These are phyloP conservation scores for Chamaecyparis obtusa DNA, from an alignment of 75 land plant genomes.

Conservation along the genomic window DNA sequence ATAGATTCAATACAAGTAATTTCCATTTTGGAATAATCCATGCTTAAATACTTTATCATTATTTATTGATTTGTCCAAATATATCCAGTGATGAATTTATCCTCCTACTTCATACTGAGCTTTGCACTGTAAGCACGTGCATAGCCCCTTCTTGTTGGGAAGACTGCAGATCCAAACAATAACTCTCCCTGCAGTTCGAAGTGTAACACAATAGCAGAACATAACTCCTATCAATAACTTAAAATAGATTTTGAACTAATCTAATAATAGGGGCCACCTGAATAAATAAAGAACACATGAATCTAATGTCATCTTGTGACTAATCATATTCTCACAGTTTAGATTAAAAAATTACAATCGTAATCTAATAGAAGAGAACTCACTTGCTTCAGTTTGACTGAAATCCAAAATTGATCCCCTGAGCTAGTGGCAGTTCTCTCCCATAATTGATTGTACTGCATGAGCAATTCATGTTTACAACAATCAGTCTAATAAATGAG, in stretches of 20 bases:
- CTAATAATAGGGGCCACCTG: too few relatives aligned
- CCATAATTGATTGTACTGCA: slow-evolving; percentile 88
- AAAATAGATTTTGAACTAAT: too few relatives aligned
- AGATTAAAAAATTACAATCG: neutral
- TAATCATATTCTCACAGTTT: neutral
- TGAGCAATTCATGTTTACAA: neutral
- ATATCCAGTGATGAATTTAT: neutral
- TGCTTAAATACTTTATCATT: neutral
- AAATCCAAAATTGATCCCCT: slow-evolving; percentile 78
- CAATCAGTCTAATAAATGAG: neutral
- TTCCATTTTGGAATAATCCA: neutral
- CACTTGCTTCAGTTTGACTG: neutral
- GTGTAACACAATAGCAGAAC: neutral
- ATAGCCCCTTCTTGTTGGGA: neutral
- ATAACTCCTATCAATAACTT: neutral
- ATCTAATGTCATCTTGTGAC: neutral
- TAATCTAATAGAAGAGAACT: neutral
- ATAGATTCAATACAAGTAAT: neutral
- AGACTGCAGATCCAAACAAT: neutral
- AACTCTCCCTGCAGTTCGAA: neutral
- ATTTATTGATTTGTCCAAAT: neutral
- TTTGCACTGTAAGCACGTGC: neutral
- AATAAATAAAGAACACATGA: neutral
- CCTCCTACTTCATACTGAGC: neutral
- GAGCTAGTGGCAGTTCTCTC: slow-evolving; percentile 70